Percentiles rank a stretch among this genome's conserved stretches.
Conservation (phyloP, 208 protist species). For the Crithidia acanthocephali region DNA sequence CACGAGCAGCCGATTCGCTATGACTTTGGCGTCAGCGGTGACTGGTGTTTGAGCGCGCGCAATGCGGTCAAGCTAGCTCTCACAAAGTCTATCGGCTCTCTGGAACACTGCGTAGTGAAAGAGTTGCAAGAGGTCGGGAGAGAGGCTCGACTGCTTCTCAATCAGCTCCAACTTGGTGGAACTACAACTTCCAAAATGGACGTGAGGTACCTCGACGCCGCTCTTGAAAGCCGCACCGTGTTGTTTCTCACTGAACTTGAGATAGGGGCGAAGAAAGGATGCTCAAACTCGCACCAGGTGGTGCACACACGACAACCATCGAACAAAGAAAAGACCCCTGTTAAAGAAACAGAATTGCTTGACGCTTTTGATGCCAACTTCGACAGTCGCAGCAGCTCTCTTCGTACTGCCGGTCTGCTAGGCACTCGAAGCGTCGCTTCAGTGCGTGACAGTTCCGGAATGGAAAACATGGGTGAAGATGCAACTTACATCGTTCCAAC, state of each 20-base stretch:
- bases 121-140: slow-evolving; percentile 31
- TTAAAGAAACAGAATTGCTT: no score
- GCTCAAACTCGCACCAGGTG: no score
- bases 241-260: no score
- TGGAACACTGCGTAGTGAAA: slow-evolving; percentile 30
- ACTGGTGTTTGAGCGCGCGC: slow-evolving; percentile 27
- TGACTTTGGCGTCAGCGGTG: slow-evolving; percentile 39
- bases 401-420: background rate
- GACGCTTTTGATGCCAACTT: background rate
- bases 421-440: background rate
- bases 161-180: slow-evolving; percentile 13
- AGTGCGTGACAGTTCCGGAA: background rate
- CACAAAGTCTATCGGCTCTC: slow-evolving; percentile 28
- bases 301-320: no score
- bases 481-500: background rate
- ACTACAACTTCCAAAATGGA: slow-evolving; percentile 20
- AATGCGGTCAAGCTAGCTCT: slow-evolving; percentile 49
- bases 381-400: no score
- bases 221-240: background rate
- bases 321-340: no score
- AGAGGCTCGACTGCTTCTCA: slow-evolving; percentile 40
- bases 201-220: background rate
- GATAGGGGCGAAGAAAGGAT: no score
- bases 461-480: background rate
- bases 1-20: background rate